Evolutionary conservation across 1,284 basidiomycete species (phyloP), one percentile per base, ranked within the genome.

Genomic region (Pseudozyma thailandica): DNA sequence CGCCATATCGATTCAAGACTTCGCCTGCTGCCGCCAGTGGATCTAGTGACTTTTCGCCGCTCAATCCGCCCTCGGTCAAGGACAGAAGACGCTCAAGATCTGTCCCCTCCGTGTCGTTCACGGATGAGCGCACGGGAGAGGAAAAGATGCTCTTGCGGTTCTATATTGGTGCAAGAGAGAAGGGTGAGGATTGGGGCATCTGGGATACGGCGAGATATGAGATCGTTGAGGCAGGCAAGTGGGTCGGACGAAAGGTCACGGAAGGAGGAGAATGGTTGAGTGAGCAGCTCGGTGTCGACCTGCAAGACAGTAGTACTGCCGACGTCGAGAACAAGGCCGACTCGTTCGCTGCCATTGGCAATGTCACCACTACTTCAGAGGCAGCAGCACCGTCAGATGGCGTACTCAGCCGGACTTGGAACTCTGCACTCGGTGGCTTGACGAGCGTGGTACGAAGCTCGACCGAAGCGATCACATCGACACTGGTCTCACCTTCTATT

Each of bases 61-160:
- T 78, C 31, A 75, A 77, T 20, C 75, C 72, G 1, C 77, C 77
- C 2, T 62, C 62, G 18, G 56, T 65, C 25, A 65, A 59, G 31
- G 52, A 65, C 21, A 51, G 56, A 27, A 59, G 63, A 50, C 42
- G 73, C 20, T 72, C 75, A n/a, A 58, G 74, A 25, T 71, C 69
- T 12, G 74, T 77, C 15, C 50, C 71, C 2, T 74, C 70, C 3
- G 52, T 64, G 21, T 48, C 58, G 8, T 66, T 54, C 9, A 61
- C 61, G 12, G 69, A 78, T 25, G 68, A 68, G 28, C 42, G 54
- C 1, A 68, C 72, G 1, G 74, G 76, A 38, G 52, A 69, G 23
- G 76, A 80, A 30, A 72, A 58, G 42, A 64, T 80, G 69, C 57
- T 74, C 20, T 45, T 80, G 41, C 63, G 74, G 41, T 80, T 80